Evolutionary conservation across 805 yeast species (phyloP).

Genomic region (Barnettozyma californica): DNA sequence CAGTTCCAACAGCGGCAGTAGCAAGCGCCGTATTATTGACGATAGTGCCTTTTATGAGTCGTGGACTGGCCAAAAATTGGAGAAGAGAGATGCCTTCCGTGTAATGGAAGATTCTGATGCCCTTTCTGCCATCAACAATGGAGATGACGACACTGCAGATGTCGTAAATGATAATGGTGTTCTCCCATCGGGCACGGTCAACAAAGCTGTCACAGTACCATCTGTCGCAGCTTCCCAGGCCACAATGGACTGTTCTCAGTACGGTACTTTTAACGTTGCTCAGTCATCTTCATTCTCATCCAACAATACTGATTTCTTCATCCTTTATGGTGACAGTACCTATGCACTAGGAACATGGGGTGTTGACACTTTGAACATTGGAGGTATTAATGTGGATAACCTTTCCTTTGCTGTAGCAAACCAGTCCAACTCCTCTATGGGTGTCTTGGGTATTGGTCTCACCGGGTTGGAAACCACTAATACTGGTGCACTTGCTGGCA

Average conservation of each 20-base stretch:
- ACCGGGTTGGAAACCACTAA: conserved; percentile 63
- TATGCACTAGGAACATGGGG: conserved; percentile 33
- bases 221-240: conserved; percentile 13
- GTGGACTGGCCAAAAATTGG: not conserved
- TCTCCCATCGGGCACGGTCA: conserved; percentile 3
- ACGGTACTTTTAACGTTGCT: conserved; percentile 34
- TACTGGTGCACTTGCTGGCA: conserved; percentile 24
- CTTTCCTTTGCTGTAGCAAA: conserved; percentile 74
- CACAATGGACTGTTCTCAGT: conserved; percentile 33
- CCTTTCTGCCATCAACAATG: not conserved
- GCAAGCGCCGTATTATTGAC: conserved; percentile 13
- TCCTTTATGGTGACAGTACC: conserved; percentile 46
- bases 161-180: not conserved
- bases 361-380: conserved; percentile 52
- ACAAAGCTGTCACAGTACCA: conserved; percentile 7
- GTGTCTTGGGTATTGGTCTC: conserved; percentile 74
- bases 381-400: conserved; percentile 44
- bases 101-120: conserved; percentile 6
- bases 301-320: conserved; percentile 34
- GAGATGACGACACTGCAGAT: not conserved
- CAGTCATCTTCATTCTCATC: conserved; percentile 30
- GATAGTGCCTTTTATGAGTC: conserved; percentile 2
- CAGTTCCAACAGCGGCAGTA: not conserved
- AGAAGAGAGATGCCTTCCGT: conserved; percentile 11
- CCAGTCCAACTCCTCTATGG: conserved; percentile 52